These are phyloP conservation scores for Entamoeba dispar DNA, from an alignment of 208 protist species.

Conservation along the genomic window DNA sequence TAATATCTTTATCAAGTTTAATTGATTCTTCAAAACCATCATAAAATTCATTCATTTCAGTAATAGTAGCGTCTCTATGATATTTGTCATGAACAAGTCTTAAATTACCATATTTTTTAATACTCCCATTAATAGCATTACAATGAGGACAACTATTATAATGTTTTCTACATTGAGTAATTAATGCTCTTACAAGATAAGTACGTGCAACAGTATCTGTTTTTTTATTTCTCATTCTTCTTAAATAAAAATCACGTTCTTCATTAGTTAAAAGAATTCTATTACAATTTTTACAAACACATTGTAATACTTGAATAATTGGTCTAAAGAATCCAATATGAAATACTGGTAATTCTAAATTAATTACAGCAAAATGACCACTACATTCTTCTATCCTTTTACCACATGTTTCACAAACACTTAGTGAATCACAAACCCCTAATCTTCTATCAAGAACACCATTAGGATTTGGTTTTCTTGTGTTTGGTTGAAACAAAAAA, in stretches of 20 bases:
- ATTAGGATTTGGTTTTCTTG: background rate
- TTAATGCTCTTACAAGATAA: background rate
- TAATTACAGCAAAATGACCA: constrained; percentile 89
- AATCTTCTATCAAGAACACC: background rate
- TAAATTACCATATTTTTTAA: constrained; percentile 26
- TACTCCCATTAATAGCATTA: constrained; percentile 56
- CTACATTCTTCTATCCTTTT: constrained; percentile 45
- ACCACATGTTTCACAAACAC: background rate
- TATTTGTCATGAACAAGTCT: constrained; percentile 48
- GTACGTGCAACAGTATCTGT: background rate
- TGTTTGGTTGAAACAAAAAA: background rate
- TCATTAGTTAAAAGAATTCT: constrained; percentile 51
- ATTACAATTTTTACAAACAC: constrained; percentile 81
- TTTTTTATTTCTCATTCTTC: constrained; percentile 15
- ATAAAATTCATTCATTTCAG: constrained; percentile 50
- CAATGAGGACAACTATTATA: constrained; percentile 46
- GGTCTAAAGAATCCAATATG: constrained; percentile 77
- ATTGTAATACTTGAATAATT: constrained; percentile 69
- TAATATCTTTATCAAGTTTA: constrained; percentile 38
- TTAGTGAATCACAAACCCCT: background rate
- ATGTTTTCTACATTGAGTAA: background rate
- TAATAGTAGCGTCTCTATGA: constrained; percentile 33
- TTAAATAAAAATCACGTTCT: background rate
- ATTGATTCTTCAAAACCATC: constrained; percentile 50
- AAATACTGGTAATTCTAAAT: constrained; percentile 86